Evolutionary conservation across 805 yeast genomes (phyloP).

Genomic region (Maudiozyma turicensis): DNA sequence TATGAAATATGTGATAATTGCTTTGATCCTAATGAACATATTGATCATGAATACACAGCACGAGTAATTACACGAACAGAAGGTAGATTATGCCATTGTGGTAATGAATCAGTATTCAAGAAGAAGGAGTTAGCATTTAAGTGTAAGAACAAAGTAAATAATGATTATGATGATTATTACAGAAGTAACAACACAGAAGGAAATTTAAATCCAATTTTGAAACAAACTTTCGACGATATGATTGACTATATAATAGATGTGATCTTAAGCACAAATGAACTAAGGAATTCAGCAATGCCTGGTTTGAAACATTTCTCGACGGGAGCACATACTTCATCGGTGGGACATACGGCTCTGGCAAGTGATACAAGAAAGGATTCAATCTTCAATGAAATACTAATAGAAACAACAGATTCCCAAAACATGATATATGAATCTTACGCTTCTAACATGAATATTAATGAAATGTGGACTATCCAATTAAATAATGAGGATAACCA

Average conservation of each 20-base stretch:
- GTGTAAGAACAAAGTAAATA: constrained; percentile 17
- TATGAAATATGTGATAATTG: constrained; percentile 58
- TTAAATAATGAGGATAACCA: constrained; percentile 20
- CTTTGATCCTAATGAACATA: constrained; percentile 58
- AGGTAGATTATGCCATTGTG: constrained; percentile 28
- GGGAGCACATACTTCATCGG: neutral
- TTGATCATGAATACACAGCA: constrained; percentile 42
- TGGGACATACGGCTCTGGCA: neutral
- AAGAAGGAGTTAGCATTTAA: constrained; percentile 10
- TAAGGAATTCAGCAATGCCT: neutral
- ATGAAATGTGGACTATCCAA: constrained; percentile 19
- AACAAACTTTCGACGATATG: constrained; percentile 11
- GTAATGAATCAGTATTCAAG: constrained; percentile 20
- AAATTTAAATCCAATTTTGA: constrained; percentile 6
- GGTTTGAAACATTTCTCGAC: neutral
- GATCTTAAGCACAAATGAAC: constrained; percentile 7
- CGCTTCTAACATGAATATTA: constrained; percentile 6
- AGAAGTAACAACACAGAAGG: neutral
- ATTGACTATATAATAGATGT: constrained; percentile 22
- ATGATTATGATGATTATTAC: neutral
- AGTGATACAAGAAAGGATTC: neutral
- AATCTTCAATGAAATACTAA: neutral
- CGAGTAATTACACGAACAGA: constrained; percentile 22
- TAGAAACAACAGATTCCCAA: neutral
- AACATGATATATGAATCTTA: constrained; percentile 4